Evolutionary conservation across 371 early-diverging fungal species (phyloP).

Genomic region (Phascolomyces articulosus): DNA sequence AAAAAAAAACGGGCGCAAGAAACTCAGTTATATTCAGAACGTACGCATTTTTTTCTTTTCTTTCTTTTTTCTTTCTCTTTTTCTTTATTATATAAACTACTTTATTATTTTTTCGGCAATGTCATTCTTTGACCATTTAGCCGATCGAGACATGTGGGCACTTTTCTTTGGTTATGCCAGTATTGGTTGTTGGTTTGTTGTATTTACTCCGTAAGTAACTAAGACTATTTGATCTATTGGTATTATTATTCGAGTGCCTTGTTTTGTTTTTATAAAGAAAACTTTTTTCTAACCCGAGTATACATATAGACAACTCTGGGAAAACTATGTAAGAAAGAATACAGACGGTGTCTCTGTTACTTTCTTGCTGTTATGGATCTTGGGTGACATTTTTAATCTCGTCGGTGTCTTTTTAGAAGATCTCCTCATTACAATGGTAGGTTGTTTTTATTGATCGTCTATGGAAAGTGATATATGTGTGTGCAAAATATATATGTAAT

Average conservation of each 20-base stretch:
- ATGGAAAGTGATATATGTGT: too few relatives aligned
- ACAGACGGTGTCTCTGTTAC: slow-evolving; percentile 68
- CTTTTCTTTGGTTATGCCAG: slow-evolving; percentile 52
- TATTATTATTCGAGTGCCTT: neutral
- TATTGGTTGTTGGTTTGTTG: slow-evolving; percentile 68
- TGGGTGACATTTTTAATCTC: slow-evolving; percentile 83
- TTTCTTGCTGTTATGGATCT: slow-evolving; percentile 79
- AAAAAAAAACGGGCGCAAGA: neutral
- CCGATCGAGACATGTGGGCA: slow-evolving; percentile 27
- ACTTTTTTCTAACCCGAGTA: neutral
- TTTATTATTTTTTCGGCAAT: neutral
- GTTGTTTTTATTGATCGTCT: too few relatives aligned
- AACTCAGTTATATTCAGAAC: neutral
- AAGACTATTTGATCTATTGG: too few relatives aligned
- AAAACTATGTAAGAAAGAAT: slow-evolving; percentile 63
- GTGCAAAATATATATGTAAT: too few relatives aligned
- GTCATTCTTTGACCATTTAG: neutral
- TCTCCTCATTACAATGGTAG: slow-evolving; percentile 72
- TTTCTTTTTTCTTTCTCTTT: neutral
- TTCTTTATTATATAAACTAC: neutral
- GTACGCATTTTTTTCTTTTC: neutral
- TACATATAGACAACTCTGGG: slow-evolving; percentile 57
- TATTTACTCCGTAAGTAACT: slow-evolving; percentile 69
- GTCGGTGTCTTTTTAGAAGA: slow-evolving; percentile 74
- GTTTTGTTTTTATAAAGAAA: neutral